Percentiles rank a stretch among this genome's conserved stretches.
Conservation (phyloP, 208 protist species). For the Acanthamoeba rhysodes region DNA sequence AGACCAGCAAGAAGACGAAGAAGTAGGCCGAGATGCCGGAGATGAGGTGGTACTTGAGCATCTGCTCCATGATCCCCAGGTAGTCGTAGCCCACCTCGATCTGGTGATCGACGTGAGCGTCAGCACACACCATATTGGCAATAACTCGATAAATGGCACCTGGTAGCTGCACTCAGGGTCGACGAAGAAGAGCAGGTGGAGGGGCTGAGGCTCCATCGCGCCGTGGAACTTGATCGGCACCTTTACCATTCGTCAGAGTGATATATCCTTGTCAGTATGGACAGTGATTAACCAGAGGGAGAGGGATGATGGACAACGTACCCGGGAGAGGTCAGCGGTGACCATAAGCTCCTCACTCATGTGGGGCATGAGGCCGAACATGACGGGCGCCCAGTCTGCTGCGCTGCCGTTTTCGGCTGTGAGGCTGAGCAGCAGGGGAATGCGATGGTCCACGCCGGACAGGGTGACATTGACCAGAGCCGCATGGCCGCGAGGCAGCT, state of each 20-base stretch:
- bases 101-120: no score
- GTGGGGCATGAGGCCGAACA: slow-evolving; percentile 36
- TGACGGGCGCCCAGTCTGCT: background rate
- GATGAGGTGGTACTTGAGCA: slow-evolving; percentile 59
- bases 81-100: slow-evolving; percentile 60
- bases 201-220: background rate
- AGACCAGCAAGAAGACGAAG: slow-evolving; percentile 26
- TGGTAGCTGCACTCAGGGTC: background rate
- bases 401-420: background rate
- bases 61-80: slow-evolving; percentile 32
- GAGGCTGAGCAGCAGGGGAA: background rate
- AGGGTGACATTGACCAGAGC: slow-evolving; percentile 9
- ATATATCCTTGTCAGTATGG: no score
- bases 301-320: background rate
- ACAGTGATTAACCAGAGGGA: background rate
- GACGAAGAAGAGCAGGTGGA: slow-evolving; percentile 44
- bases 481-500: background rate
- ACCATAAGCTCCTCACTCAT: slow-evolving; percentile 53
- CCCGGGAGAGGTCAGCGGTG: background rate
- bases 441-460: background rate
- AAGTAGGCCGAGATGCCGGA: slow-evolving; percentile 2
- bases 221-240: slow-evolving; percentile 69
- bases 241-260: background rate
- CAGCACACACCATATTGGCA: no score
- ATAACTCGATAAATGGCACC: background rate